Evolutionary conservation across 192 early-diverging fungal species (phyloP), one percentile per base, ranked within the genome.

Genomic region (Backusella sp.): DNA sequence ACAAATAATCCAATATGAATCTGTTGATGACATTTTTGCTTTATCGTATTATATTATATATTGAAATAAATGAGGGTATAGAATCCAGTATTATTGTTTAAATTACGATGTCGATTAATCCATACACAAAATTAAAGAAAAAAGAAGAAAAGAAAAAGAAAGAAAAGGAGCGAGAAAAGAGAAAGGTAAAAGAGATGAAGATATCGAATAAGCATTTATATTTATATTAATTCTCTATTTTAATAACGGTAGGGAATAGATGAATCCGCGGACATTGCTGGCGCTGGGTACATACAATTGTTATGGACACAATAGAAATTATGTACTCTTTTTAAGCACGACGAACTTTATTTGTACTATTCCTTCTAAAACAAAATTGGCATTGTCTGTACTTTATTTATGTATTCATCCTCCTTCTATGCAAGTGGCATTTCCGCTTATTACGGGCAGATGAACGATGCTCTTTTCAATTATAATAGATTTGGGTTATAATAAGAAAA

Each of bases 1-100:
- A 39, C 79, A 80, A 5, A 70, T 2, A 14, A 71, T 14, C 79
- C 79, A 80, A 37, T 73, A 77, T 12, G 70, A 46, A 26, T 37
- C 68, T 26, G 56, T 28, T 62, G 56, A 62, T 62, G 56, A 62
- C 56, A 62, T 62, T 26, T 49, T 28, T 56, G 26, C 56, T 26
- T 23, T 62, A 62, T 28, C 26, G 12, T 28, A 28, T 62, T 14
- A 4, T 56, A 21, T 56, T 9, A 8, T 56, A 21, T 56, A 56
- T 62, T 62, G 56, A 62, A 28, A 62, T 23, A 62, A 62, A 62
- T 62, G 56, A 62, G 12, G 56, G 56, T 62, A 62, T 62, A 28
- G 3, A 28, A 28, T 62, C 56, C 26, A 28, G 21, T 62, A 17
- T 6, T 28, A n/a, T 62, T 62, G 9, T 62, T 28, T 62, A 28